These are phyloP conservation scores for Juglanconis oblonga DNA, from an alignment of 2,329 filamentous ascomycete species.

Conservation along the genomic window DNA sequence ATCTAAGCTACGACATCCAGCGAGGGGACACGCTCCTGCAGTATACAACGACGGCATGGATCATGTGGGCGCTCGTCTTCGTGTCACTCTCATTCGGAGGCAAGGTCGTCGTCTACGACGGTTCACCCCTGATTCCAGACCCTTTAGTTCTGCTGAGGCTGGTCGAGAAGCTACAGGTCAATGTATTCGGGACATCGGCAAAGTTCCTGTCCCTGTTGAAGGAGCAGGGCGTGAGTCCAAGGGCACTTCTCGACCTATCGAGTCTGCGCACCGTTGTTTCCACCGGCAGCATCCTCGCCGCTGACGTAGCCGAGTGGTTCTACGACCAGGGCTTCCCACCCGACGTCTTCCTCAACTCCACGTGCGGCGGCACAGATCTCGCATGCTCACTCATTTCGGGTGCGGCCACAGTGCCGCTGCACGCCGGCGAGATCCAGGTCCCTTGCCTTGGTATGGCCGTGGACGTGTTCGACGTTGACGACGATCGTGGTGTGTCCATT, in stretches of 20 bases:
- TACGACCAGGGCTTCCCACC: slow-evolving; percentile 35
- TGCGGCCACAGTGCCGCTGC: slow-evolving; percentile 64
- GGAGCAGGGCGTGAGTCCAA: slow-evolving; percentile 57
- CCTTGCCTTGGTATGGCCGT: slow-evolving; percentile 48
- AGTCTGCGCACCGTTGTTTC: slow-evolving; percentile 60
- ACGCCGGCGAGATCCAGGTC: slow-evolving; percentile 53
- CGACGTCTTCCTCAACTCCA: slow-evolving; percentile 35
- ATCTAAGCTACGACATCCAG: slow-evolving; percentile 43
- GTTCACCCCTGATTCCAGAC: slow-evolving; percentile 18
- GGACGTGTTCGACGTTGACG: slow-evolving; percentile 60
- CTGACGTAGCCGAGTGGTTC: slow-evolving; percentile 43
- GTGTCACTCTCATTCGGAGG: slow-evolving; percentile 13
- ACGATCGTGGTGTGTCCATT: slow-evolving; percentile 41
- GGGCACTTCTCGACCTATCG: slow-evolving; percentile 60
- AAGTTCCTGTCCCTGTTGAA: slow-evolving; percentile 42
- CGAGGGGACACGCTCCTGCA: slow-evolving; percentile 44
- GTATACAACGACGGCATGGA: slow-evolving; percentile 75
- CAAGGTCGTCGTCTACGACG: slow-evolving; percentile 21
- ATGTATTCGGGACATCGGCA: slow-evolving; percentile 38
- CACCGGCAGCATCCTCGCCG: slow-evolving; percentile 60
- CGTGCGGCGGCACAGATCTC: slow-evolving; percentile 46
- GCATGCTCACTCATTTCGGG: slow-evolving; percentile 31
- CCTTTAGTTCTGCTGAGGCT: slow-evolving; percentile 13
- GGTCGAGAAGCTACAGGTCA: slow-evolving; percentile 1
- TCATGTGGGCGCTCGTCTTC: slow-evolving; percentile 60